phyloP scores from a whole-genome alignment of 2,329 filamentous ascomycete genomes.

The Ophiostoma quercus region DNA sequence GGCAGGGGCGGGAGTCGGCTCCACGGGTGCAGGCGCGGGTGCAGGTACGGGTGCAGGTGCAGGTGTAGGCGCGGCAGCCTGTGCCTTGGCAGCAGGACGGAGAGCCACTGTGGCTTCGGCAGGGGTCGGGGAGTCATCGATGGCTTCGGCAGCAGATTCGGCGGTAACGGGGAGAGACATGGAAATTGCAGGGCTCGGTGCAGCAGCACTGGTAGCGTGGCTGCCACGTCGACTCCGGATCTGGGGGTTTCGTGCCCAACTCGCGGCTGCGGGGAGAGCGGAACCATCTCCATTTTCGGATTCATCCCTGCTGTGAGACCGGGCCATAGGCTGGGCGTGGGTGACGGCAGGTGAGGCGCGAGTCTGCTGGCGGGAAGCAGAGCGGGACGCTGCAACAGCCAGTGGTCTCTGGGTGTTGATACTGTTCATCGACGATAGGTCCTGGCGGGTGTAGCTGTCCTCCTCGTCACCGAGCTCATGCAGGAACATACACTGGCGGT shows the following conservation, averaged over 20 bases:
- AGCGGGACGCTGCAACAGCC: constrained; percentile 47
- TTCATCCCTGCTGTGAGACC: constrained; percentile 73
- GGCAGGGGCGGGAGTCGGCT: neutral
- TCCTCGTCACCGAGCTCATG: constrained; percentile 98
- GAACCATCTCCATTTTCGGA: constrained; percentile 73
- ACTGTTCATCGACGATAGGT: constrained; percentile 90
- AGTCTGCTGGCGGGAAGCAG: constrained; percentile 50
- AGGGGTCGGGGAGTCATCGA: constrained; percentile 35
- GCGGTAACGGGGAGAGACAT: constrained; percentile 50
- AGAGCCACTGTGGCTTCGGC: constrained; percentile 31
- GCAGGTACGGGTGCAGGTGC: neutral
- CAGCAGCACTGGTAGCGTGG: constrained; percentile 72
- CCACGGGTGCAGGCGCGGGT: neutral
- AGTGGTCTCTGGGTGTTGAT: constrained; percentile 71
- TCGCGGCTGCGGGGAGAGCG: constrained; percentile 87
- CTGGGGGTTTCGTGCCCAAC: constrained; percentile 74
- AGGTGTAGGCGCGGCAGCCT: neutral
- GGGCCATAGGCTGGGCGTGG: constrained; percentile 59
- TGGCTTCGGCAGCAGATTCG: constrained; percentile 45
- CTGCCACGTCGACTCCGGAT: constrained; percentile 67
- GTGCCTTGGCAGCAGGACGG: neutral
- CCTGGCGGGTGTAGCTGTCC: constrained; percentile 91
- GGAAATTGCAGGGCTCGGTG: constrained; percentile 75
- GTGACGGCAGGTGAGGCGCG: constrained; percentile 31
- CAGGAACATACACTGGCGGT: constrained; percentile 95